Base-by-base conservation (phyloP, 192 early-diverging fungal species). In the Paraglomus brasilianum region DNA sequence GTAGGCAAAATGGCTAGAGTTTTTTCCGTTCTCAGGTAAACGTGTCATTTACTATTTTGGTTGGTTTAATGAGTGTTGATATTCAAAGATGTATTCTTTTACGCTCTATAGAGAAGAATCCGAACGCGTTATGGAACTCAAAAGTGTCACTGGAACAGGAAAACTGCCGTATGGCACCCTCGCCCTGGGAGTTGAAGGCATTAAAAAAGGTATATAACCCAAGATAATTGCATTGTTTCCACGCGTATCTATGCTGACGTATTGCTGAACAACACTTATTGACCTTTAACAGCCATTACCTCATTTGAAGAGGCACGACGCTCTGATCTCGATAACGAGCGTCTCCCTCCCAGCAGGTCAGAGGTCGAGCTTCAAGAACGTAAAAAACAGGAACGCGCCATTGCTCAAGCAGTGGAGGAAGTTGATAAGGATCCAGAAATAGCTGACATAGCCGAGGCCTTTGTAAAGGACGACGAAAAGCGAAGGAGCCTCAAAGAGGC, bases 241-340 rank as follows among this genome's bases (percentile, higher is more conserved):
- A 48, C 17, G 11, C 17, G 17, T 66, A 50, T 67, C 38, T 42
- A 52, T 58, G 41, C 39, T 38, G 0, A 4, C 3, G 8, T 8
- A 9, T 50, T 2, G 36, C 57, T 39, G 72, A 39, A 9, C 36
- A 30, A 38, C 43, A 59, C n/a, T 30, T 41, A 44, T 40, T 15
- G 0, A 40, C 22, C 50, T 15, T 24, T 60, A 55, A 39, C 56
- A 90, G 91, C 92, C 14, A 95, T 97, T 63, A 83, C 85, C 21
- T 88, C 92, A 40, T 98, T 97, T 74, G 95, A 98, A 55, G 91
- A 95, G 65, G 97, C 95, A 19, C 91, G 91, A 72, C 81, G 80
- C 11, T 92, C 91, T 42, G 97, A 98, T 81, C 71, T 86, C 30
- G 92, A 97, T 47, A 98, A 98, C 75, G 97, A 98, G 75, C 83